Percentiles rank a stretch among this genome's conserved stretches.
Evolutionary conservation across 2,329 filamentous ascomycete genomes (phyloP).

Genomic region (Diaporthe helianthi): DNA sequence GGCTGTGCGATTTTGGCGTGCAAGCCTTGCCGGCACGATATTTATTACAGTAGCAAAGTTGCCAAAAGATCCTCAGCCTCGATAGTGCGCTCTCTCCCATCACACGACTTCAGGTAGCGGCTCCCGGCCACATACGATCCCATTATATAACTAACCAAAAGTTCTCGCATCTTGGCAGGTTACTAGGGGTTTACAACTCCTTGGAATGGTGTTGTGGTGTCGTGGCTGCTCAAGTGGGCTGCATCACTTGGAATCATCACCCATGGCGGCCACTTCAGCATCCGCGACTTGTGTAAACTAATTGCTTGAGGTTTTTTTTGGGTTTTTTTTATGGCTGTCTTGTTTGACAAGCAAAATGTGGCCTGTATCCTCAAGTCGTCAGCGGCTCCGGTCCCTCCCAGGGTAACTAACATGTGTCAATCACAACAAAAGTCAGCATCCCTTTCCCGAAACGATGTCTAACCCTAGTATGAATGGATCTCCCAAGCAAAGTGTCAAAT

Average conservation of each 20-base stretch:
- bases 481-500: conserved; percentile 23
- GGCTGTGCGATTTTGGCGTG: background rate
- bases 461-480: conserved; percentile 32
- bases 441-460: conserved; percentile 31
- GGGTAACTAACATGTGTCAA: conserved; percentile 27
- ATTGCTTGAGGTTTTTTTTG: background rate
- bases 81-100: background rate
- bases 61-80: background rate
- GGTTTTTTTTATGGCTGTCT: background rate
- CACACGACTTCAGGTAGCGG: background rate
- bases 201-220: background rate
- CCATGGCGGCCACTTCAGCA: background rate
- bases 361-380: background rate
- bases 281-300: background rate
- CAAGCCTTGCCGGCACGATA: background rate
- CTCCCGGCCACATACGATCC: background rate
- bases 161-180: background rate
- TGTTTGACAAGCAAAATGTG: background rate
- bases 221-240: background rate
- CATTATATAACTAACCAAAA: background rate
- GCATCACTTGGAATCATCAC: background rate
- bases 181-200: background rate
- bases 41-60: background rate
- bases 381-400: background rate
- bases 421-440: conserved; percentile 26